Evolutionary conservation across 805 yeast species (phyloP).

Genomic region (Isabelozyma rhagii): DNA sequence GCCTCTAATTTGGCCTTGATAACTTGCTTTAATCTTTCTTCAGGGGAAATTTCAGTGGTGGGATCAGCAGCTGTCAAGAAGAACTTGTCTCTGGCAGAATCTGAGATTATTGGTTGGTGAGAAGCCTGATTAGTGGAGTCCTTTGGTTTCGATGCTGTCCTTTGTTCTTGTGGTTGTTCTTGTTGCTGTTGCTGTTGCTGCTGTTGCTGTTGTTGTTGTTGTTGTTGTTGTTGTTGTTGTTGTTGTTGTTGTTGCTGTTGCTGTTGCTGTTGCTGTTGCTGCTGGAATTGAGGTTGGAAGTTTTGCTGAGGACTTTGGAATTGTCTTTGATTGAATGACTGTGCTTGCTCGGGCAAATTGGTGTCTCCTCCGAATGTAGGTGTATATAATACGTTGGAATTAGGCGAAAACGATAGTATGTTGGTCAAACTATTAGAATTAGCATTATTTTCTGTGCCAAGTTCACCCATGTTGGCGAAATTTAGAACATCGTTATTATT

Average conservation of each 20-base stretch:
- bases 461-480: constrained; percentile 11
- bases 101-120: constrained; percentile 49
- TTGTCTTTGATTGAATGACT: neutral
- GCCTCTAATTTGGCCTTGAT: constrained; percentile 94
- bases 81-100: constrained; percentile 87
- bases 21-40: constrained; percentile 87
- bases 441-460: neutral
- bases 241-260: constrained; percentile 7
- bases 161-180: constrained; percentile 8
- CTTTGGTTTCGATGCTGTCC: neutral
- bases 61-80: constrained; percentile 97
- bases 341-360: constrained; percentile 2
- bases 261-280: constrained; percentile 7
- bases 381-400: constrained; percentile 5
- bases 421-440: constrained; percentile 2
- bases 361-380: constrained; percentile 1
- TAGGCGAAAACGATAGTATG: constrained; percentile 17
- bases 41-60: constrained; percentile 89
- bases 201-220: constrained; percentile 1
- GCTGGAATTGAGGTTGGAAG: constrained; percentile 4
- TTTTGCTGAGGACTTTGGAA: neutral
- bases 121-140: constrained; percentile 4
- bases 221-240: constrained; percentile 9
- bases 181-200: constrained; percentile 2
- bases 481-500: constrained; percentile 12